Conservation (phyloP, 176 grass and related monocot species). For the Luzula sylvatica region DNA sequence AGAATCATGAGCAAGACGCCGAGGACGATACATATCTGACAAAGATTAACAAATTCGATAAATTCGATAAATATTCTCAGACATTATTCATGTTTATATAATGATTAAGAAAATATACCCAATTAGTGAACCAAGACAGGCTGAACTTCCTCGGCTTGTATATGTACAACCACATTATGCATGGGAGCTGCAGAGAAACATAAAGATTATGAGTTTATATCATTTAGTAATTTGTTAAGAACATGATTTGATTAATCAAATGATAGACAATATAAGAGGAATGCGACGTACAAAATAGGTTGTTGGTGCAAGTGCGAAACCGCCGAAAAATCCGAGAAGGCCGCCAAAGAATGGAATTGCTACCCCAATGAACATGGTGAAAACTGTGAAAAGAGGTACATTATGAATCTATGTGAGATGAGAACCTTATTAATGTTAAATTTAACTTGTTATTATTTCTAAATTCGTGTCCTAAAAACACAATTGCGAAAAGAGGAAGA, state of each 20-base stretch:
- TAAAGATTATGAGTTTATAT: neutral
- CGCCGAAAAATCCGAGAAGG: slow-evolving; percentile 50
- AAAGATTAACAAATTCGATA: slow-evolving; percentile 1
- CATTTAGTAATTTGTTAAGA: neutral
- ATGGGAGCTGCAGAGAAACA: slow-evolving; percentile 42
- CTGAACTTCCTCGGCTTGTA: slow-evolving; percentile 44
- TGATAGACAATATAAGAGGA: neutral
- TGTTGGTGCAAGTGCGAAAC: slow-evolving; percentile 37
- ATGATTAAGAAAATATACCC: slow-evolving; percentile 23
- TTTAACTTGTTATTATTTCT: too few species aligned
- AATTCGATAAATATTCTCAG: too few species aligned
- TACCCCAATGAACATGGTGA: slow-evolving; percentile 31
- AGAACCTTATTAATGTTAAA: neutral
- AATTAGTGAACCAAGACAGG: slow-evolving; percentile 53
- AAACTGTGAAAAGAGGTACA: slow-evolving; percentile 11
- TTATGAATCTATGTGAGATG: neutral
- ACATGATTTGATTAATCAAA: neutral
- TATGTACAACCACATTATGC: slow-evolving; percentile 50
- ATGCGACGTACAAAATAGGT: slow-evolving; percentile 40
- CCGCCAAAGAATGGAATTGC: slow-evolving; percentile 37
- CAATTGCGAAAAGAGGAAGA: neutral
- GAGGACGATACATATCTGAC: slow-evolving; percentile 36
- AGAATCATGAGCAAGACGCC: slow-evolving; percentile 27
- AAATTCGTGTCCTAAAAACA: neutral
- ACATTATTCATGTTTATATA: too few species aligned